These are phyloP conservation scores for Daldinia concentrica DNA, from an alignment of 495 filamentous ascomycete genomes.

Conservation along the genomic window DNA sequence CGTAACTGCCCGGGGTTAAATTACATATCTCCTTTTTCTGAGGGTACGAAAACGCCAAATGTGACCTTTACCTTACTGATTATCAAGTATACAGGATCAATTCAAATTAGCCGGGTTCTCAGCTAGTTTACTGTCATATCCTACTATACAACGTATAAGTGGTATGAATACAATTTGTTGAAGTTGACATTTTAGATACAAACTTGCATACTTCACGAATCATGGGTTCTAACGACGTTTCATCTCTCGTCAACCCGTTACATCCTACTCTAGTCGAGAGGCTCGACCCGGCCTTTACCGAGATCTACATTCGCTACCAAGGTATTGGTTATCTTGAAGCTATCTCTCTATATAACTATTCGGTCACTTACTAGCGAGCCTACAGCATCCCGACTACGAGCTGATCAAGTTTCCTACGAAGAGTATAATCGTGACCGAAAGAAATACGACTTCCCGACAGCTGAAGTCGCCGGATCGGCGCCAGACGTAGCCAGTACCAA, in stretches of 20 bases:
- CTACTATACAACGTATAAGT: slow-evolving; percentile 10
- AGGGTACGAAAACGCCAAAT: not conserved
- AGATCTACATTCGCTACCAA: slow-evolving; percentile 52
- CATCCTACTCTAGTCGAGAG: slow-evolving; percentile 46
- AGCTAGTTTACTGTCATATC: not conserved
- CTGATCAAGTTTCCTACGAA: slow-evolving; percentile 52
- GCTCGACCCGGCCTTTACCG: slow-evolving; percentile 47
- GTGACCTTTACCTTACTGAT: slow-evolving; percentile 7
- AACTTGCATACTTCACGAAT: slow-evolving; percentile 15
- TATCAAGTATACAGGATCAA: not conserved
- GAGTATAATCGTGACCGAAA: slow-evolving; percentile 48
- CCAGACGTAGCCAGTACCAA: slow-evolving; percentile 48
- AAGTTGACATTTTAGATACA: slow-evolving; percentile 12
- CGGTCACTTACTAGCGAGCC: slow-evolving; percentile 14
- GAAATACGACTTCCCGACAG: slow-evolving; percentile 48
- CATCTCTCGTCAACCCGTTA: slow-evolving; percentile 44
- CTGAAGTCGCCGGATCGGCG: slow-evolving; percentile 29
- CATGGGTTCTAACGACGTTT: slow-evolving; percentile 42
- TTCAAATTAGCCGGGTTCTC: not conserved
- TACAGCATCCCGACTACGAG: slow-evolving; percentile 34
- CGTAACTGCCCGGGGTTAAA: not conserved
- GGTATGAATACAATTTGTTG: slow-evolving; percentile 2
- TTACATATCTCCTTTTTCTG: slow-evolving; percentile 8
- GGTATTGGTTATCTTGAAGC: slow-evolving; percentile 31
- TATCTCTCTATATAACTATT: not conserved